Evolutionary conservation across 2,329 filamentous ascomycete genomes (phyloP).

Genomic region (Scedosporium aurantiacum): DNA sequence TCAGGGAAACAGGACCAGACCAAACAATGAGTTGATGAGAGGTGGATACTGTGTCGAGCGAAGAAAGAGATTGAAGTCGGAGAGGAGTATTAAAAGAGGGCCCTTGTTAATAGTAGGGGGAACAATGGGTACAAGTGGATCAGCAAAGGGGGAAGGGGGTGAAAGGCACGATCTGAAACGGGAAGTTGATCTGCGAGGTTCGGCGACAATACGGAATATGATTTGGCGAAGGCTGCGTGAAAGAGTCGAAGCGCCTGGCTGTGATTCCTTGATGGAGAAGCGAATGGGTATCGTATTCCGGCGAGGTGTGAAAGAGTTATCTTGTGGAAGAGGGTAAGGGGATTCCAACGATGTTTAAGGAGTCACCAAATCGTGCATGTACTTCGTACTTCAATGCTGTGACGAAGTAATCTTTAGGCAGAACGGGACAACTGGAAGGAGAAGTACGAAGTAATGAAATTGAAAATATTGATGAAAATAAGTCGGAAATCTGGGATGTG

Average conservation of each 20-base stretch:
- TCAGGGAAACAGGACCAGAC: neutral
- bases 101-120: neutral
- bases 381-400: neutral
- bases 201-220: neutral
- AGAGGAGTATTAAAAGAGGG: neutral
- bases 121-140: neutral
- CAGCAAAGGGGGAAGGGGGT: neutral
- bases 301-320: neutral
- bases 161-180: neutral
- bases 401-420: neutral
- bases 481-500: neutral
- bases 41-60: neutral
- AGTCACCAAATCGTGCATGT: neutral
- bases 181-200: neutral
- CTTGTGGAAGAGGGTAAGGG: neutral
- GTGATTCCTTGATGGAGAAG: neutral
- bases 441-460: neutral
- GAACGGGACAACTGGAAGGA: neutral
- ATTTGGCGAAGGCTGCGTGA: neutral
- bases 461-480: neutral
- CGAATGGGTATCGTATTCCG: neutral
- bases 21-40: neutral
- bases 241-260: neutral
- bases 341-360: neutral
- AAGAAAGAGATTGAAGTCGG: neutral